Conservation (phyloP, 768 basidiomycete genomes). For the Suillus decipiens region DNA sequence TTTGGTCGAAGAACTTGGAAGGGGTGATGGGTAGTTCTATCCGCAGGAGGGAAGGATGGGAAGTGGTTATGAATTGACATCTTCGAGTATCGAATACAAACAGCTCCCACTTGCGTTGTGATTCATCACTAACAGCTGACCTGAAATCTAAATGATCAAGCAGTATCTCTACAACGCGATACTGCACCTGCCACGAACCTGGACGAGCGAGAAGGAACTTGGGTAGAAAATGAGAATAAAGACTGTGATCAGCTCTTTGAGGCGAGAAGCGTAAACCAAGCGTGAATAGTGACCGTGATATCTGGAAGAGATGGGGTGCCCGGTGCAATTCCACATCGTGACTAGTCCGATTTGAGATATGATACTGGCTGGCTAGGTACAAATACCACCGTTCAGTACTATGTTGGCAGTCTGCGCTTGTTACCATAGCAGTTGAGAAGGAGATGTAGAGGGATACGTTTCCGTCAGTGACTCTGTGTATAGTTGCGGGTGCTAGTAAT, state of each 20-base stretch:
- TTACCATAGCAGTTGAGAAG: constrained; percentile 22
- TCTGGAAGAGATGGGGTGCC: constrained; percentile 27
- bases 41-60: constrained; percentile 28
- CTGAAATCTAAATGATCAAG: constrained; percentile 37
- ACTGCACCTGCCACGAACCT: constrained; percentile 21
- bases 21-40: constrained; percentile 14
- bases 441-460: constrained; percentile 27
- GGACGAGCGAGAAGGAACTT: constrained; percentile 33
- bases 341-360: constrained; percentile 26
- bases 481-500: too few relatives aligned
- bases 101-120: constrained; percentile 26
- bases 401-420: too few relatives aligned
- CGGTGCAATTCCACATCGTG: constrained; percentile 34
- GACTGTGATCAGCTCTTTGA: constrained; percentile 2
- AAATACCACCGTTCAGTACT: too few relatives aligned
- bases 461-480: constrained; percentile 29
- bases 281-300: constrained; percentile 22
- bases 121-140: constrained; percentile 46
- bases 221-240: constrained; percentile 20
- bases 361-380: constrained; percentile 22
- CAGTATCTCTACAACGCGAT: constrained; percentile 18
- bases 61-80: too few relatives aligned
- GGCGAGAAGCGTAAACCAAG: constrained; percentile 25
- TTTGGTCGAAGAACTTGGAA: too few relatives aligned
- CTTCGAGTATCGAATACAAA: constrained; percentile 55